phyloP scores from a whole-genome alignment of 352 stramenopile species.

The Phytophthora tubulina region DNA sequence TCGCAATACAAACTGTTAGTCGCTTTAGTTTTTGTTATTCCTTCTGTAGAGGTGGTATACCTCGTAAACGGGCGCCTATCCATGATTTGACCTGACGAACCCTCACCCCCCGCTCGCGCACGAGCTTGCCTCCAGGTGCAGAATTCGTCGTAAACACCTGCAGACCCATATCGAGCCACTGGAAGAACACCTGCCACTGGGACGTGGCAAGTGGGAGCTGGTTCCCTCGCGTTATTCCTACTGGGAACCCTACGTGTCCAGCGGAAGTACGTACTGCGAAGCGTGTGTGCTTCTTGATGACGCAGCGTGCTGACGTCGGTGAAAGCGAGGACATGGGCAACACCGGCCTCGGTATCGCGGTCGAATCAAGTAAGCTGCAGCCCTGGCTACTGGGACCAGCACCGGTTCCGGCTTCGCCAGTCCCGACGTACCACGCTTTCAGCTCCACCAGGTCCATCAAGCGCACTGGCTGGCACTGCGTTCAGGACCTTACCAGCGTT shows the following conservation, averaged over 20 bases:
- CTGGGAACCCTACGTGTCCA: background rate
- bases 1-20: too few relatives aligned
- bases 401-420: background rate
- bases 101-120: too few relatives aligned
- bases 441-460: too few relatives aligned
- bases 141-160: background rate
- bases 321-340: background rate
- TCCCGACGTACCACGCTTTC: too few relatives aligned
- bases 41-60: too few relatives aligned
- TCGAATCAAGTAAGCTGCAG: background rate
- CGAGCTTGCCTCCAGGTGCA: background rate
- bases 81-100: too few relatives aligned
- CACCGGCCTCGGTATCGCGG: background rate
- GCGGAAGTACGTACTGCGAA: background rate
- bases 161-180: background rate
- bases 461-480: too few relatives aligned
- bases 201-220: constrained; percentile 3
- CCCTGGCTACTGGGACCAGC: background rate
- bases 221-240: background rate
- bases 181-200: background rate
- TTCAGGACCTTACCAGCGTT: too few relatives aligned
- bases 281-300: constrained; percentile 6
- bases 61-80: too few relatives aligned
- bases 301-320: constrained; percentile 5
- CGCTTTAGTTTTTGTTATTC: too few relatives aligned